Evolutionary conservation across 139 green algal genomes (phyloP), one percentile per base, ranked within the genome.

Genomic region (Chlorella ohadii): DNA sequence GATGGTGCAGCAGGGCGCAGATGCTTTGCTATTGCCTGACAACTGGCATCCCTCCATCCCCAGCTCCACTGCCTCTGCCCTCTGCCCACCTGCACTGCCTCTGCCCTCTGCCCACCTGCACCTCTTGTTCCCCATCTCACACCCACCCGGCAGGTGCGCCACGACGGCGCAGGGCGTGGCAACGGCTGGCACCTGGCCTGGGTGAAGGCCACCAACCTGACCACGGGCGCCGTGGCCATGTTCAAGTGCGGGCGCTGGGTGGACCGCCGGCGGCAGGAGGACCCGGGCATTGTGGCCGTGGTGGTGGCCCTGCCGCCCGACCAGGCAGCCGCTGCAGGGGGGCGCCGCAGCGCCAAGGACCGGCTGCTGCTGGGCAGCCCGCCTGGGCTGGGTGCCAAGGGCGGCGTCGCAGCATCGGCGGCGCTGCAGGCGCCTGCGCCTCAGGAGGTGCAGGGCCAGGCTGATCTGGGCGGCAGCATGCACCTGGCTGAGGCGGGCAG

Each of bases 181-280:
- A 51, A 25, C 39, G 59, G 27, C 82, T 86, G 82, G 82, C 82
- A 81, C 72, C 61, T 82, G 47, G 72, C 82, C 64, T 86, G 72
- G 73, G 36, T 82, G 44, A 78, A 81, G 61, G 82, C 77, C 15
- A 39, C 47, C 65, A 79, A 86, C 59, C 2, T 23, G 31, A 63
- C 68, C n/a, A 86, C 71, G 22, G 72, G 59, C 20, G 81, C 72
- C 1, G 31, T 75, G n/a, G 81, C 81, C 57, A 75, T 86, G 71
- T 86, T 81, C 81, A 81, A 66, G 25, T 81, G 71, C 59, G 56
- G 68, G 13, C 55, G 68, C 34, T 85, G 80, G 68, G 71, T 85
- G 44, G 67, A 79, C 51, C 41, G 41, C 36, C 67, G 63, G 15
- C 59, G 71, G 34, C 34, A 25, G 34, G 67, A n/a, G 6, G 68